A percentile compares a stretch with the other conserved stretches of the same genome.
These are phyloP conservation scores for Cercospora zeae-maydis DNA, from an alignment of 2,329 filamentous ascomycete genomes.

Conservation along the genomic window DNA sequence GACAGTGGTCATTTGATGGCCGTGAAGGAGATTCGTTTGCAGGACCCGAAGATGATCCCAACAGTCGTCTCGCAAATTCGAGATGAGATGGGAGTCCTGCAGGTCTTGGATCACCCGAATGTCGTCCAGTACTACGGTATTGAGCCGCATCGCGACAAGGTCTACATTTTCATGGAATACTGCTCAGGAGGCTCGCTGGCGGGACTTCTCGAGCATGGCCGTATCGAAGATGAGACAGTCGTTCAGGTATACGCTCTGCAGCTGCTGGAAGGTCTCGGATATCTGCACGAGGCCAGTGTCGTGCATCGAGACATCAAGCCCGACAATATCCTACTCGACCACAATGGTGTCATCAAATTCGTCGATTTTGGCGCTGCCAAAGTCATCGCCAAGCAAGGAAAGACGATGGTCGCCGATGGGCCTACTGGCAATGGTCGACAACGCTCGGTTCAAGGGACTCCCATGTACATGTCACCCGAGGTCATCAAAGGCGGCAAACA, in stretches of 20 bases:
- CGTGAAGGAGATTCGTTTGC: slow-evolving; percentile 95
- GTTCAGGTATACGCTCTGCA: slow-evolving; percentile 96
- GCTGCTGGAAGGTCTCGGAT: slow-evolving; percentile 87
- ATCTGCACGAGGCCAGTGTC: slow-evolving; percentile 87
- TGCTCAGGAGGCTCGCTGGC: slow-evolving; percentile 93
- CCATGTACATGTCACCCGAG: slow-evolving; percentile 99
- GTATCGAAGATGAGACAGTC: slow-evolving; percentile 96
- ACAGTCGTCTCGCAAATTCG: slow-evolving; percentile 90
- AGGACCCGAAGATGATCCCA: slow-evolving; percentile 93
- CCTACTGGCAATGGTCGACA: slow-evolving; percentile 36
- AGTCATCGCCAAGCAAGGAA: slow-evolving; percentile 89
- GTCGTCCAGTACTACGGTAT: slow-evolving; percentile 98
- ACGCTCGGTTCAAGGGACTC: slow-evolving; percentile 94
- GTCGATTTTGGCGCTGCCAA: slow-evolving; percentile 98
- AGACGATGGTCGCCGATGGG: slow-evolving; percentile 66
- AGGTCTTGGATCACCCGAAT: slow-evolving; percentile 94
- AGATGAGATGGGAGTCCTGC: slow-evolving; percentile 94
- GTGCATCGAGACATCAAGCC: slow-evolving; percentile 97
- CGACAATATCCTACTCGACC: slow-evolving; percentile 92
- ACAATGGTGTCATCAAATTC: slow-evolving; percentile 98
- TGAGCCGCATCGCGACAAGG: slow-evolving; percentile 95
- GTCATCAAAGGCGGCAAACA: slow-evolving; percentile 89
- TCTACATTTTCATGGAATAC: slow-evolving; percentile 99
- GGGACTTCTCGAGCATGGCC: slow-evolving; percentile 84
- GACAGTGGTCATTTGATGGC: slow-evolving; percentile 97